Percentiles rank a stretch among this genome's conserved stretches.
Conservation (phyloP, 148 eudicot species). For the Fagopyrum tataricum region DNA sequence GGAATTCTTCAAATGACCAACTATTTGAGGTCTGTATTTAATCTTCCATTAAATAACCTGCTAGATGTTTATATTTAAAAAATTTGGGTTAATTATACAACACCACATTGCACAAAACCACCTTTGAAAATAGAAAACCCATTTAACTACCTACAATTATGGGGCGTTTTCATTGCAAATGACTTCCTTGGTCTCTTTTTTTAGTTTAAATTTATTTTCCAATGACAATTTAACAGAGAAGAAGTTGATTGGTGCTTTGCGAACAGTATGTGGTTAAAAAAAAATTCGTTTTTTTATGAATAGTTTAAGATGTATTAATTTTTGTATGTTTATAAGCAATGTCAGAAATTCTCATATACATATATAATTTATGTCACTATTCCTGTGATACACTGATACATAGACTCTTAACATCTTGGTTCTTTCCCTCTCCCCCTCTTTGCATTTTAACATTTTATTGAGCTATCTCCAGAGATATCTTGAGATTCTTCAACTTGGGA, state of each 20-base stretch:
- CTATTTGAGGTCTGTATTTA: conserved; percentile 40
- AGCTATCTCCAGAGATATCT: conserved; percentile 19
- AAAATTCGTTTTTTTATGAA: background rate
- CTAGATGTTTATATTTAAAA: background rate
- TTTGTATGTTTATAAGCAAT: background rate
- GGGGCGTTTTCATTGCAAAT: background rate
- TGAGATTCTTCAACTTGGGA: conserved; percentile 17
- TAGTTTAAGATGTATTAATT: background rate
- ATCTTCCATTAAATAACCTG: background rate
- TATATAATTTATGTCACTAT: background rate
- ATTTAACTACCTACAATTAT: background rate
- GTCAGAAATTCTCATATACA: background rate
- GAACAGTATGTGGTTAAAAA: background rate
- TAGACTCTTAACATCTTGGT: background rate
- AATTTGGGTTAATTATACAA: background rate
- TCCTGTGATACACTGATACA: background rate
- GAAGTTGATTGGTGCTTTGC: background rate
- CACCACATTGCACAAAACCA: background rate
- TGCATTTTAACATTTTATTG: background rate
- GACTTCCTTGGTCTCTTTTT: background rate
- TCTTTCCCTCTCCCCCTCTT: background rate
- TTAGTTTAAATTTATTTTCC: background rate
- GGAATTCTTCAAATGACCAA: conserved; percentile 21
- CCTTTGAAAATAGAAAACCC: background rate
- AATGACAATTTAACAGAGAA: background rate